These are phyloP conservation scores for Suillus discolor DNA, from an alignment of 768 basidiomycete genomes.

Conservation along the genomic window DNA sequence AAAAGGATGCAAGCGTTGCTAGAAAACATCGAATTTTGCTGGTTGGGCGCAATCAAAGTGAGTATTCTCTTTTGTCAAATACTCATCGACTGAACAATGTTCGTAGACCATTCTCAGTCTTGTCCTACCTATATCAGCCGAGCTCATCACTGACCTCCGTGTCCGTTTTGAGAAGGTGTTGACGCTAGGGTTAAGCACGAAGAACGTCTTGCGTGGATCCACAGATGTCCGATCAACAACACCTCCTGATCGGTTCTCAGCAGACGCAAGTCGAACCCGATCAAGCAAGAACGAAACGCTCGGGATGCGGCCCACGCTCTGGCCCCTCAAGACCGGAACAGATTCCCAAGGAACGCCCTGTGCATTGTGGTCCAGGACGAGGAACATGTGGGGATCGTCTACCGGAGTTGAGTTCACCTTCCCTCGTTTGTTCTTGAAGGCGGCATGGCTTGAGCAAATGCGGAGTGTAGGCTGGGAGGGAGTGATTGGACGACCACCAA, in stretches of 20 bases:
- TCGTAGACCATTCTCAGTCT: slow-evolving; percentile 64
- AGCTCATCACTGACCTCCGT: slow-evolving; percentile 60
- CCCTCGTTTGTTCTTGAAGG: slow-evolving; percentile 33
- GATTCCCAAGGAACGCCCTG: slow-evolving; percentile 96
- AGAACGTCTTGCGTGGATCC: slow-evolving; percentile 73
- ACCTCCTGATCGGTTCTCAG: slow-evolving; percentile 13
- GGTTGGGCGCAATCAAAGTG: slow-evolving; percentile 98
- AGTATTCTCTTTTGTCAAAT: slow-evolving; percentile 16
- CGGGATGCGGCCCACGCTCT: slow-evolving; percentile 92
- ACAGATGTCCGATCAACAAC: slow-evolving; percentile 54
- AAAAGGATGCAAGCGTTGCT: slow-evolving; percentile 71
- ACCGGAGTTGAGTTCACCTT: slow-evolving; percentile 25
- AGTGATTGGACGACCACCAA: slow-evolving; percentile 71
- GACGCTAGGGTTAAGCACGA: slow-evolving; percentile 90
- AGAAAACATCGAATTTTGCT: slow-evolving; percentile 90
- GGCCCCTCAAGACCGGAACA: slow-evolving; percentile 79
- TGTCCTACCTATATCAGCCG: slow-evolving; percentile 42
- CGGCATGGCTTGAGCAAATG: slow-evolving; percentile 73
- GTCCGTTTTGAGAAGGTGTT: slow-evolving; percentile 71
- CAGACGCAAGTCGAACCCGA: slow-evolving; percentile 61
- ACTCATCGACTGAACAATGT: slow-evolving; percentile 7
- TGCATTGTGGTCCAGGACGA: slow-evolving; percentile 87
- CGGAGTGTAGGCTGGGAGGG: slow-evolving; percentile 81
- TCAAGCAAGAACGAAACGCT: slow-evolving; percentile 88
- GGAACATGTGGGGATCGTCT: slow-evolving; percentile 75